Base-by-base conservation (phyloP, 495 filamentous ascomycete species). In the Trichoderma reesei region DNA sequence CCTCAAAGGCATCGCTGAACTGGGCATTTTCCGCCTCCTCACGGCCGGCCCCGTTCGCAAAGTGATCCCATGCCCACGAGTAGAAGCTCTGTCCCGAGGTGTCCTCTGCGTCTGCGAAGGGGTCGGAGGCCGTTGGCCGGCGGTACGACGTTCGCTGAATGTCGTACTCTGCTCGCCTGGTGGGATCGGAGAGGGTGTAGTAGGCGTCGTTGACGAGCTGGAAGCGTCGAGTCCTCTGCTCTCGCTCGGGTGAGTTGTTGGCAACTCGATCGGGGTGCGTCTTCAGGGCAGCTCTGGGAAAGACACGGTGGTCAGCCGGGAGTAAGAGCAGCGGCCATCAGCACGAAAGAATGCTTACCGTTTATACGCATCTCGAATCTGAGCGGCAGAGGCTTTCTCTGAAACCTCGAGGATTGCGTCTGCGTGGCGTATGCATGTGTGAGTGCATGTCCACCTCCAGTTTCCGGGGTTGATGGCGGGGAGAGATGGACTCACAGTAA, bases 141-240 rank as follows among this genome's bases (percentile, higher is more conserved):
- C 63, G 65, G 61, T 70, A 78, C 20, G 74, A 65, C 26, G 68
- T 71, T 60, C 91, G 87, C 46, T 88, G 83, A 54, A 84, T 79
- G 72, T 98, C 93, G 77, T 98, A 98, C 63, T 97, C 90, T 41
- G 85, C 83, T n/a, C 94, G 88, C 1, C 95, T 85, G 7, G 75
- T 67, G 4, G 86, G 70, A 72, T 98, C 92, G 0, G 88, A 92
- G 46, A 98, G 88, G 31, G 92, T 95, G 73, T 92, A 98, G 81
- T 98, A 98, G 69, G 94, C 94, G 74, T 98, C 94, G 78, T 96
- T 98, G 70, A 98, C 89, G 65, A 90, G 85, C 74, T 98, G 94
- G 79, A 98, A 98, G 73, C 88, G 88, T 68, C 87, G 86, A 7
- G 94, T 98, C 66, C 93, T 87, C 3, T 80, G 75, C n/a, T 85